Conservation (phyloP, 495 filamentous ascomycete species). For the Hypoxylon lenormandii region DNA sequence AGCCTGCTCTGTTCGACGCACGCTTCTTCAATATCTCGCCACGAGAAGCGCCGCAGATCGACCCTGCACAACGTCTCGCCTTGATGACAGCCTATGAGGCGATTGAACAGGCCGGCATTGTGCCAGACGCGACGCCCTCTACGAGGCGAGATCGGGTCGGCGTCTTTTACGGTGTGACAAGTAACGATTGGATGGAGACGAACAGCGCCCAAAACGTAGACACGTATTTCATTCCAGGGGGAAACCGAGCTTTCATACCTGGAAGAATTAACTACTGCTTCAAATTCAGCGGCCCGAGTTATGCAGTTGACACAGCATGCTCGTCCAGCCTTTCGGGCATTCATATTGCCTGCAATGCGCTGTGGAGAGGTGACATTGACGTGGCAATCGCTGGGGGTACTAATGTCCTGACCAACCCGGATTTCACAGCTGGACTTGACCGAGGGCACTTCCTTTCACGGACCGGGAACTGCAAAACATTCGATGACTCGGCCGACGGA, state of each 20-base stretch:
- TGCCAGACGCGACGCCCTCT: slow-evolving; percentile 74
- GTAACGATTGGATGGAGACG: slow-evolving; percentile 80
- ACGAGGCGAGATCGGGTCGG: slow-evolving; percentile 69
- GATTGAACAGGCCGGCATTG: slow-evolving; percentile 81
- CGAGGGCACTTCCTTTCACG: slow-evolving; percentile 55
- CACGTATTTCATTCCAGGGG: slow-evolving; percentile 84
- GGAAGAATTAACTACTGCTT: slow-evolving; percentile 62
- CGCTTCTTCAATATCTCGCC: slow-evolving; percentile 91
- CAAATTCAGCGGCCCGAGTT: slow-evolving; percentile 56
- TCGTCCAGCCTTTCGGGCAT: slow-evolving; percentile 58
- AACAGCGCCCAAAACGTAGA: slow-evolving; percentile 81
- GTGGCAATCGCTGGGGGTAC: slow-evolving; percentile 68
- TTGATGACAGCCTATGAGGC: slow-evolving; percentile 83
- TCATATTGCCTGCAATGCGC: slow-evolving; percentile 63
- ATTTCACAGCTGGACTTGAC: slow-evolving; percentile 72
- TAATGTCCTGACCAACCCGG: slow-evolving; percentile 73
- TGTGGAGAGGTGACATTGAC: slow-evolving; percentile 77
- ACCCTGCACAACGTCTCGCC: slow-evolving; percentile 80
- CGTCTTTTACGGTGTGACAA: slow-evolving; percentile 59
- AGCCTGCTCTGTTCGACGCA: slow-evolving; percentile 52
- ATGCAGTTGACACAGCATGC: slow-evolving; percentile 61
- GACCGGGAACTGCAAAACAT: slow-evolving; percentile 48
- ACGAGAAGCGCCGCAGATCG: slow-evolving; percentile 79
- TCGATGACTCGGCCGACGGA: slow-evolving; percentile 59
- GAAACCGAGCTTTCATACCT: slow-evolving; percentile 76